Evolutionary conservation across 495 filamentous ascomycete genomes (phyloP).

Genomic region (Penicillium nucicola): DNA sequence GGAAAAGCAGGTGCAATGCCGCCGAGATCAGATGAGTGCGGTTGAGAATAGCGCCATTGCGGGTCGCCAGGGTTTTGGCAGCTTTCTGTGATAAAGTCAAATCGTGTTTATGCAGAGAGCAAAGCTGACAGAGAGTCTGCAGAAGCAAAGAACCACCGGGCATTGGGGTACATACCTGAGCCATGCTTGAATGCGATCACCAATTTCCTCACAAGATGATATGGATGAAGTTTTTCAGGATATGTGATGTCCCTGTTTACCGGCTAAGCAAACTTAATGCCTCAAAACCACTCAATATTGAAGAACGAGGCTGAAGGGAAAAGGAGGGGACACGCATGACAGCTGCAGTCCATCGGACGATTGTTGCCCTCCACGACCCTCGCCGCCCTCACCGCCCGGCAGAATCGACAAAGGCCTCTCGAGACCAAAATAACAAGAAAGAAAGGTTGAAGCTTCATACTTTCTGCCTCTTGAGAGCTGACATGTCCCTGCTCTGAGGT

Average conservation of each 20-base stretch:
- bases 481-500: constrained; percentile 15
- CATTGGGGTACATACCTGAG: constrained; percentile 31
- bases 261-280: not conserved
- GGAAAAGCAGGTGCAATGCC: constrained; percentile 67
- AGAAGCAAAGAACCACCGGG: not conserved
- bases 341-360: constrained; percentile 8
- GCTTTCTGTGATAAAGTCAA: constrained; percentile 66
- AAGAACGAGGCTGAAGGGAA: not conserved
- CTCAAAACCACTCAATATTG: not conserved
- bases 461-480: not conserved
- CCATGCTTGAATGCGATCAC: constrained; percentile 23
- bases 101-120: not conserved
- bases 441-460: constrained; percentile 4
- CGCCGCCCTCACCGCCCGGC: constrained; percentile 29
- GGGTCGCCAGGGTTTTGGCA: constrained; percentile 81
- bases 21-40: constrained; percentile 76
- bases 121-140: not conserved
- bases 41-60: constrained; percentile 70
- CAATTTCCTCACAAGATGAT: not conserved
- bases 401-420: constrained; percentile 14
- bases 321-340: constrained; percentile 3
- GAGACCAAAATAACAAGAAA: constrained; percentile 24
- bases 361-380: constrained; percentile 28
- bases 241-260: not conserved
- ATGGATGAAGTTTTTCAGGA: not conserved